These are phyloP conservation scores for Papiliotrema terrestris DNA, from an alignment of 1,284 basidiomycete genomes.

Conservation along the genomic window DNA sequence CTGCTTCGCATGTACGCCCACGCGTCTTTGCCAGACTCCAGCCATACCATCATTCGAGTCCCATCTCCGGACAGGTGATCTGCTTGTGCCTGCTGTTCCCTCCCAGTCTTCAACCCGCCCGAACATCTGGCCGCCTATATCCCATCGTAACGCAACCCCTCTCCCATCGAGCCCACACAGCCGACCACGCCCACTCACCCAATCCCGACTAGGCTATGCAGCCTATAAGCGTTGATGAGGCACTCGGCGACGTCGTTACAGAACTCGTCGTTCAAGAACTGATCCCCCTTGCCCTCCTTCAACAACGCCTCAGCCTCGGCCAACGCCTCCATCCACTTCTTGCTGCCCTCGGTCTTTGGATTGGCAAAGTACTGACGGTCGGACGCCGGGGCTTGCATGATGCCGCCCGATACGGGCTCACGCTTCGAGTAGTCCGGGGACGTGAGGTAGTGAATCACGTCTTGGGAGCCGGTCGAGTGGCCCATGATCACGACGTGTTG, in stretches of 20 bases:
- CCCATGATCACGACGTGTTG: conserved; percentile 43
- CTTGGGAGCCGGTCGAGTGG: conserved; percentile 49
- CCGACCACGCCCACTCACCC: no score
- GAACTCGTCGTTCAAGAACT: conserved; percentile 26
- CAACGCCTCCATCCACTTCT: conserved; percentile 15
- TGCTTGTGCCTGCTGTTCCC: no score
- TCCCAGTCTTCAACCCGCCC: no score
- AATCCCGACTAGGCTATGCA: conserved; percentile 30
- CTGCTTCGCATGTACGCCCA: background rate
- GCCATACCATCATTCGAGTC: no score
- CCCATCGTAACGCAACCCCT: no score
- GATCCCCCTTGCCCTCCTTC: conserved; percentile 26
- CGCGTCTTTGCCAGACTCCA: background rate
- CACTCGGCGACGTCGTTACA: conserved; percentile 19
- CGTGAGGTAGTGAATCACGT: conserved; percentile 45
- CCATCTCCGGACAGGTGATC: no score
- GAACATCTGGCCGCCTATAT: no score
- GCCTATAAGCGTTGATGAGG: conserved; percentile 37
- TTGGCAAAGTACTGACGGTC: conserved; percentile 40
- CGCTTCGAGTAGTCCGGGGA: conserved; percentile 4
- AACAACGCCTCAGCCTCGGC: conserved; percentile 27
- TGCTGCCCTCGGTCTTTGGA: conserved; percentile 1
- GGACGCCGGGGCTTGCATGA: conserved; percentile 49
- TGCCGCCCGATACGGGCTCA: conserved; percentile 37
- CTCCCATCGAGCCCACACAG: no score